These are phyloP conservation scores for Gamarada debralockiae DNA, from an alignment of 495 filamentous ascomycete species.

Conservation along the genomic window DNA sequence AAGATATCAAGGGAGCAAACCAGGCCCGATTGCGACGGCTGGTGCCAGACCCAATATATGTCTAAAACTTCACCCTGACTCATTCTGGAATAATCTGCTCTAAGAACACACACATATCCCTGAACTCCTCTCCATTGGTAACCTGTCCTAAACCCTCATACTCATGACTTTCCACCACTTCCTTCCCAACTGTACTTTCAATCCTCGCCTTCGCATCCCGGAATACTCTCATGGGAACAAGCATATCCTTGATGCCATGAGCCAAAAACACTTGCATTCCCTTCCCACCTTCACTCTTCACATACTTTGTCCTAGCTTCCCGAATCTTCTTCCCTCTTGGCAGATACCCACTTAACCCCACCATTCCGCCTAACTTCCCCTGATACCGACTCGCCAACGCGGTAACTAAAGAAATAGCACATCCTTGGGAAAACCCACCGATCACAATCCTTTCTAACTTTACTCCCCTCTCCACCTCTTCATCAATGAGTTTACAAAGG, in stretches of 20 bases:
- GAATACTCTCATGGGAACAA: constrained; percentile 21
- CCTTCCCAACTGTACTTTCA: constrained; percentile 11
- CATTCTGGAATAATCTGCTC: constrained; percentile 15
- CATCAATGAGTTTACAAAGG: constrained; percentile 33
- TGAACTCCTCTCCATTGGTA: constrained; percentile 11
- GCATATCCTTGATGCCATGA: constrained; percentile 23
- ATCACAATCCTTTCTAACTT: constrained; percentile 33
- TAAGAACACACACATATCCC: constrained; percentile 21
- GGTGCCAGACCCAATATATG: too few relatives aligned
- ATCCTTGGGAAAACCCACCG: constrained; percentile 41
- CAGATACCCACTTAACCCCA: constrained; percentile 37
- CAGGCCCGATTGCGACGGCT: too few relatives aligned
- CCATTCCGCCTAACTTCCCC: constrained; percentile 33
- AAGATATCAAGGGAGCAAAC: too few relatives aligned
- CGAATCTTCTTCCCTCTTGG: constrained; percentile 19
- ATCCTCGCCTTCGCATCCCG: constrained; percentile 16
- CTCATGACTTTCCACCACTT: constrained; percentile 6
- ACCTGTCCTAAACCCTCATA: constrained; percentile 22
- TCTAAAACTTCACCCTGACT: too few relatives aligned
- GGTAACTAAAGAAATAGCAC: constrained; percentile 32
- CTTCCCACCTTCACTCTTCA: background rate
- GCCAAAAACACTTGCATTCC: constrained; percentile 17
- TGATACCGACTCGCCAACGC: constrained; percentile 32
- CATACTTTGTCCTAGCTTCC: constrained; percentile 1
- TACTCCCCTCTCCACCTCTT: constrained; percentile 31